Evolutionary conservation across 768 basidiomycete genomes (phyloP).

Genomic region (Coprinopsis cinerea): DNA sequence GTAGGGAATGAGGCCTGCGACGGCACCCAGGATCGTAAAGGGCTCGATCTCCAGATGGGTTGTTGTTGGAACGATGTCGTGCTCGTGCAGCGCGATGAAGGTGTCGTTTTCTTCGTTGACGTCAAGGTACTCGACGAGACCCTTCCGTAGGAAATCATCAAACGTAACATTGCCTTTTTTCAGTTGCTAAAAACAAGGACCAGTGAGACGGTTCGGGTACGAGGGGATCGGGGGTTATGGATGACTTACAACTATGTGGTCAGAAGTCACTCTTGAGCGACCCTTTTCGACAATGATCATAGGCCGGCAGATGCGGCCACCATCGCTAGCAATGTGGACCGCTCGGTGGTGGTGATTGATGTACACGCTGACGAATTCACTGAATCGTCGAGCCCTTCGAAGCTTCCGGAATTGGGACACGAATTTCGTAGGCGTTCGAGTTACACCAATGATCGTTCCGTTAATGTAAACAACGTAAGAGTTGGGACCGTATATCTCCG

Average conservation of each 20-base stretch:
- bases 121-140: slow-evolving; percentile 96
- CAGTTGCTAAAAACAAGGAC: slow-evolving; percentile 47
- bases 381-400: slow-evolving; percentile 84
- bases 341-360: slow-evolving; percentile 93
- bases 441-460: slow-evolving; percentile 91
- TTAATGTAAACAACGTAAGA: slow-evolving; percentile 97
- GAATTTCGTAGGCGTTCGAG: slow-evolving; percentile 78
- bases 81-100: slow-evolving; percentile 91
- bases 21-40: slow-evolving; percentile 94
- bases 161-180: slow-evolving; percentile 77
- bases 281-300: slow-evolving; percentile 93
- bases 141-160: slow-evolving; percentile 89
- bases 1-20: slow-evolving; percentile 97
- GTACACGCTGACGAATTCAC: slow-evolving; percentile 95
- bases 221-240: not conserved
- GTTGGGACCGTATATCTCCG: slow-evolving; percentile 91
- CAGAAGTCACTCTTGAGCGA: slow-evolving; percentile 65
- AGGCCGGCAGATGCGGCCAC: slow-evolving; percentile 95
- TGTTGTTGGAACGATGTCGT: slow-evolving; percentile 71
- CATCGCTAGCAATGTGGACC: slow-evolving; percentile 95
- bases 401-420: slow-evolving; percentile 89
- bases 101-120: slow-evolving; percentile 99
- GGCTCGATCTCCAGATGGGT: slow-evolving; percentile 99
- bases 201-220: not conserved
- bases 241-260: slow-evolving; percentile 67